Evolutionary conservation across 805 yeast species (phyloP), one percentile per base, ranked within the genome.

Genomic region (Suhomyces sp.): DNA sequence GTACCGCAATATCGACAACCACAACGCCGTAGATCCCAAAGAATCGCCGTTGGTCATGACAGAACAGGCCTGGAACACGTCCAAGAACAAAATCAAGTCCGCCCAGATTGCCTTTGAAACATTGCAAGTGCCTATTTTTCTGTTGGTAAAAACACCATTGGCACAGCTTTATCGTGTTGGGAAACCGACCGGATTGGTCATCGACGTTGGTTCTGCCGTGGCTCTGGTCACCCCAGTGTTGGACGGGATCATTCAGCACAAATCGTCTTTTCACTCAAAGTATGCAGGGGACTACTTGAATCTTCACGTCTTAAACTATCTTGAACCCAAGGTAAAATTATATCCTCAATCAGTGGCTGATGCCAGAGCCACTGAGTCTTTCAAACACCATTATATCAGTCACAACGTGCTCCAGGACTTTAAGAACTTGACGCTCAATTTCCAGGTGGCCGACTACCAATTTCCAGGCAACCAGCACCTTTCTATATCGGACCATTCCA

Each of bases 231-330:
- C 94, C 0, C 96, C 96, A 8, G 80, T 89, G 17, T 70, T 82
- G 55, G 91, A 87, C 60, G 97, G 96, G 37, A 78, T 81, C 13
- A 80, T 89, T 48, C 78, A 86, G 49, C 71, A 77, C 56, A 86
- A 85, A 63, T 87, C 89, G 45, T 77, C 83, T 4, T 72, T 79
- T 54, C 86, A 82, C 65, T 80, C 89, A 13, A 83, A 82, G 59
- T 87, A 79, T 64, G 97, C 92, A 3, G 98, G 97, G 8, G 93
- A 91, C 65, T 92, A 86, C 65, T 66, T 88, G 50, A 87, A 86
- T 65, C 75, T 82, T 48, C 89, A 87, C 68, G 73, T 84, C 2
- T 67, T 79, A 57, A 73, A 80, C 47, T 80, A 61, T 71, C 60
- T 76, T 77, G 40, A n/a, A n/a, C n/a, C n/a, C n/a, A n/a, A n/a